Conservation (phyloP, 2,329 filamentous ascomycete species). For the Sclerotinia subarctica region DNA sequence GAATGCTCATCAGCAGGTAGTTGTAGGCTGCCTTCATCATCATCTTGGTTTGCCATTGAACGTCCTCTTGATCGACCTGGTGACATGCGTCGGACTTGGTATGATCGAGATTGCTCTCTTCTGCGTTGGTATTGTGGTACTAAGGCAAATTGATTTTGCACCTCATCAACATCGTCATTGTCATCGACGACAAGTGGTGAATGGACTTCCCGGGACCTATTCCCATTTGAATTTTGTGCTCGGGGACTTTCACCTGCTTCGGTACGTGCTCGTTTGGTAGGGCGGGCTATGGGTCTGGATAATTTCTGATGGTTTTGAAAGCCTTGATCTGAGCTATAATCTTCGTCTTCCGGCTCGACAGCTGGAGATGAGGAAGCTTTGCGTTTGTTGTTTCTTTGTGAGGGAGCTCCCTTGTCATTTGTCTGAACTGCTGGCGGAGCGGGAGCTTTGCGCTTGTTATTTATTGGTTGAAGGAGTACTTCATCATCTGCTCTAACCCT, state of each 20-base stretch:
- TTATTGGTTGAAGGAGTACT: not conserved
- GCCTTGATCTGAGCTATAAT: constrained; percentile 27
- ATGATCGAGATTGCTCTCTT: not conserved
- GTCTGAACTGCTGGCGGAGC: not conserved
- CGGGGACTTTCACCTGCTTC: not conserved
- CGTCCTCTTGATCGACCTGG: not conserved
- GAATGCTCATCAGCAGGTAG: not conserved
- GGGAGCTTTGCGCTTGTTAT: not conserved
- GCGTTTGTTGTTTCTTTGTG: not conserved
- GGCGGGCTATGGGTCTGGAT: not conserved
- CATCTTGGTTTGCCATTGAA: not conserved
- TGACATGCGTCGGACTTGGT: not conserved
- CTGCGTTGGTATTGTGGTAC: not conserved
- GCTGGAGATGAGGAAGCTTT: not conserved
- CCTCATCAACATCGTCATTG: not conserved
- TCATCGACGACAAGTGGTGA: not conserved
- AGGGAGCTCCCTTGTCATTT: no score
- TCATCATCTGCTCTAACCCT: not conserved
- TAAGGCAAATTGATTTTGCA: not conserved
- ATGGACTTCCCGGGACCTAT: not conserved
- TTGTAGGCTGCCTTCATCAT: constrained; percentile 1
- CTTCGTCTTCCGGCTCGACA: not conserved
- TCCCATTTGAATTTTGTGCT: not conserved
- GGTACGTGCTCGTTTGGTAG: not conserved
- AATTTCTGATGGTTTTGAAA: constrained; percentile 31